A percentile compares a stretch with the other conserved stretches of the same genome.
Conservation (phyloP, 2,329 filamentous ascomycete species). For the Aspergillus spinulosporus region DNA sequence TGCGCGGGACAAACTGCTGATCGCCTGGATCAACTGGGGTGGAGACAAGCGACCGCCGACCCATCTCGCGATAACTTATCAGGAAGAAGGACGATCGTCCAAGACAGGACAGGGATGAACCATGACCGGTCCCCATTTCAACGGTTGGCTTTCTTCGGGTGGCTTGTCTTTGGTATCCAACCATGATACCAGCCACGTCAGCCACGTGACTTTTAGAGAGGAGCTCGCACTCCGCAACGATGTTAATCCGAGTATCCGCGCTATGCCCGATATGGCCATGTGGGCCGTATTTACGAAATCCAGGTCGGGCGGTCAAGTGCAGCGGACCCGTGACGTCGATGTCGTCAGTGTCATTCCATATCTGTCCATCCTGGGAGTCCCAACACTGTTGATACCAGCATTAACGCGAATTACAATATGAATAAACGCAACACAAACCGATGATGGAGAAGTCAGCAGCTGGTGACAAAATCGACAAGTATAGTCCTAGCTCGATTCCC, state of each 20-base stretch:
- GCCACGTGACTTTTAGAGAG: neutral
- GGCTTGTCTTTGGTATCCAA: neutral
- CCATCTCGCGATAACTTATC: constrained; percentile 1
- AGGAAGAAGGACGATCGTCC: neutral
- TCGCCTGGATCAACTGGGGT: constrained; percentile 6
- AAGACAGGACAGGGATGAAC: neutral
- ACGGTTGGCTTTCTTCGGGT: neutral
- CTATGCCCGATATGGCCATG: neutral
- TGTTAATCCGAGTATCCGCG: neutral
- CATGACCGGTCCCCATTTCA: neutral
- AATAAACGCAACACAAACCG: constrained; percentile 13
- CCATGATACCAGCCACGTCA: too few relatives aligned
- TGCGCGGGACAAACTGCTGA: constrained; percentile 9
- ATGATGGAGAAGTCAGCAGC: constrained; percentile 27
- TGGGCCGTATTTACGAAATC: neutral
- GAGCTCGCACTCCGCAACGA: neutral
- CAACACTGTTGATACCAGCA: neutral
- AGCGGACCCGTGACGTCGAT: constrained; percentile 17
- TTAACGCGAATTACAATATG: neutral
- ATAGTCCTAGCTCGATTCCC: constrained; percentile 70
- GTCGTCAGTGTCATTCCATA: constrained; percentile 12
- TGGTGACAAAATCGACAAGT: constrained; percentile 50
- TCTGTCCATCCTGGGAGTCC: neutral
- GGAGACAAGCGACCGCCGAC: neutral
- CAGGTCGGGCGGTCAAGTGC: neutral